Evolutionary conservation across 192 early-diverging fungal species (phyloP), one percentile per base, ranked within the genome.

Genomic region (Phycomyces nitens): DNA sequence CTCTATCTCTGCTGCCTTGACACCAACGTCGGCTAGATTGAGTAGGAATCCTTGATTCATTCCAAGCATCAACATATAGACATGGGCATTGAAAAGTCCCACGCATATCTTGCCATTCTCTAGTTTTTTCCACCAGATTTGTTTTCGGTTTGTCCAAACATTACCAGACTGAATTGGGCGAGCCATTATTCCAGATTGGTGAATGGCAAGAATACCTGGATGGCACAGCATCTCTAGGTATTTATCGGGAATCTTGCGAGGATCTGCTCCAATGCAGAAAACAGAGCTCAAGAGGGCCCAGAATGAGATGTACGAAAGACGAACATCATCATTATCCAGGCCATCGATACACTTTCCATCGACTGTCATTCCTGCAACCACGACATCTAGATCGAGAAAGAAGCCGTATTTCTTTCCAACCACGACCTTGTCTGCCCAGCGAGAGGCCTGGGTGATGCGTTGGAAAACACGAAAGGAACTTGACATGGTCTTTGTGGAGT

Each of bases 231-330:
- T 54, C 3, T 29, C 16, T 7, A 73, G 15, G 5, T 73, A 73
- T 5, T 54, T 58, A 14, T 73, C 56, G 16, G 71, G 71, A n/a
- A 73, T 64, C 1, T 5, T 16, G 1, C 71, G 65, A 7, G 71
- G 71, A 60, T 73, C 71, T 7, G 71, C 38, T 1, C 71, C 71
- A 15, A 73, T 52, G 50, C 71, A 73, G 41, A 73, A 73, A 1
- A 73, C 65, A 15, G 71, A 73, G 34, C 60, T 64, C 5, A 60
- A 49, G 11, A 73, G 55, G 9, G 71, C 65, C 71, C 71, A 73
- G 29, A 73, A 73, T 7, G 53, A 58, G 49, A 73, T 73, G 18
- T 67, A 73, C 2, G 71, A 62, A 0, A 41, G 51, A 1, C 71
- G 71, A 10, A 73, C 56, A 41, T 67, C 65, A 38, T 73, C 71